A percentile compares a stretch with the other conserved stretches of the same genome.
These are phyloP conservation scores for Skeletonema grethae DNA, from an alignment of 108 stramenopile genomes.

Conservation along the genomic window DNA sequence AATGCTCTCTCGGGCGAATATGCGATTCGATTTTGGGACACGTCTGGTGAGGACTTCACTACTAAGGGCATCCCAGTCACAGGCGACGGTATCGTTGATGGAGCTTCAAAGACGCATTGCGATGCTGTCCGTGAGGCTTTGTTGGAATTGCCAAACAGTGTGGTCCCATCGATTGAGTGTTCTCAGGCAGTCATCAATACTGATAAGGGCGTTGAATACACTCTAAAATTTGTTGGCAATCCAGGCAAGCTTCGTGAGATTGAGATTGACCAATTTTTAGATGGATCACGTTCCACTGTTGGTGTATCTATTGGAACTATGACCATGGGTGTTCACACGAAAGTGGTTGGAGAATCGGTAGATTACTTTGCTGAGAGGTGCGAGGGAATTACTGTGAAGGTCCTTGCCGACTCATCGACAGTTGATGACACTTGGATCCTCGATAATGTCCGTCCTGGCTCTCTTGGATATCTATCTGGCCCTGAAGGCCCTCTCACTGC, in stretches of 20 bases:
- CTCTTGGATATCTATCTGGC: slow-evolving; percentile 47
- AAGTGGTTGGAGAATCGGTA: slow-evolving; percentile 55
- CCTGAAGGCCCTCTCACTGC: slow-evolving; percentile 33
- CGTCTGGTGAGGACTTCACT: slow-evolving; percentile 66
- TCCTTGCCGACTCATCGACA: slow-evolving; percentile 39
- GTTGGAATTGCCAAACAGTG: slow-evolving; percentile 60
- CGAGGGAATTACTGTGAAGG: slow-evolving; percentile 55
- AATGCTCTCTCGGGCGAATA: slow-evolving; percentile 56
- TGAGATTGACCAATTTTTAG: slow-evolving; percentile 53
- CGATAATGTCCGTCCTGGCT: slow-evolving; percentile 39
- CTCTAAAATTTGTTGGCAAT: slow-evolving; percentile 49
- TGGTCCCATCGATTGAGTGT: slow-evolving; percentile 56
- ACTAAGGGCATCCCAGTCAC: slow-evolving; percentile 54
- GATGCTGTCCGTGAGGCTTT: slow-evolving; percentile 53
- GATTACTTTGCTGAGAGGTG: slow-evolving; percentile 66
- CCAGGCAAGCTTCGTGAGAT: slow-evolving; percentile 54
- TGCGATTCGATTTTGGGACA: slow-evolving; percentile 70
- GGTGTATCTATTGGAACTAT: slow-evolving; percentile 31
- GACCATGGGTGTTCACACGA: slow-evolving; percentile 43
- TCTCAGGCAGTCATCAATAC: slow-evolving; percentile 26
- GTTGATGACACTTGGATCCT: slow-evolving; percentile 28
- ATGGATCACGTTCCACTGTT: slow-evolving; percentile 53
- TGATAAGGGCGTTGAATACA: slow-evolving; percentile 42
- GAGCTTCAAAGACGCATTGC: slow-evolving; percentile 33
- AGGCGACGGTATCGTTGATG: slow-evolving; percentile 35